Base-by-base conservation (phyloP, 495 filamentous ascomycete species). In the Choiromyces venosus region DNA sequence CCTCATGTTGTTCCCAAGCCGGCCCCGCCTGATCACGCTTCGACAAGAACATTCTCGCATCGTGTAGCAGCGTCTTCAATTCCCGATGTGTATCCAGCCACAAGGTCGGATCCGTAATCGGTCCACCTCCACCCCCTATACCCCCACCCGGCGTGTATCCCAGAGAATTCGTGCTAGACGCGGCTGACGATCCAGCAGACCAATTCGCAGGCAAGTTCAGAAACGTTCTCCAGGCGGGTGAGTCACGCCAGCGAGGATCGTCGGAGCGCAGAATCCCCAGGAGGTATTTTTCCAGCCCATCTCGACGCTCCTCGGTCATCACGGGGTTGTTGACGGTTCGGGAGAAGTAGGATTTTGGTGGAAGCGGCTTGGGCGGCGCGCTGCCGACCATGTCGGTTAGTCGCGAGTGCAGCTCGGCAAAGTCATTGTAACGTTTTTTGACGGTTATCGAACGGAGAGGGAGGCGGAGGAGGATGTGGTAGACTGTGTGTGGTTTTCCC, bases 351-450 rank as follows among this genome's bases (percentile, higher is more conserved):
- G 91, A 89, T 82, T 97, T 98, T 18, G 2, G 92, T 84, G 14
- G 83, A 82, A 37, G 94, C 90, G 37, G 85, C 84, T 44, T 86
- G 19, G 77, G 77, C 0, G 90, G 91, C 16, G 87, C 77, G 19
- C 83, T 46, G 82, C 88, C 88, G 67, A 90, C 88, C 77, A 89
- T 85, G 72, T 86, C 83, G 77, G 85, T 85, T 12, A 99, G 88
- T 36, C 87, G 77, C n/a, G 82, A 78, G 85, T 99, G 89, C 71
- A 99, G 90, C 73, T 87, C 82, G 66, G 86, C 84, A 84, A 99
- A 98, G 82, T 98, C 96, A 70, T 90, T 94, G 87, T 97, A 99
- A 78, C 95, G 93, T 83, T 97, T 97, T 74, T 90, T 89, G 74
- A 97, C 86, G 80, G 90, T 91, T 81, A 93, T 92, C 69, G 92